Evolutionary conservation across 1,284 basidiomycete species (phyloP), one percentile per base, ranked within the genome.

Genomic region (Kwoniella shivajii): DNA sequence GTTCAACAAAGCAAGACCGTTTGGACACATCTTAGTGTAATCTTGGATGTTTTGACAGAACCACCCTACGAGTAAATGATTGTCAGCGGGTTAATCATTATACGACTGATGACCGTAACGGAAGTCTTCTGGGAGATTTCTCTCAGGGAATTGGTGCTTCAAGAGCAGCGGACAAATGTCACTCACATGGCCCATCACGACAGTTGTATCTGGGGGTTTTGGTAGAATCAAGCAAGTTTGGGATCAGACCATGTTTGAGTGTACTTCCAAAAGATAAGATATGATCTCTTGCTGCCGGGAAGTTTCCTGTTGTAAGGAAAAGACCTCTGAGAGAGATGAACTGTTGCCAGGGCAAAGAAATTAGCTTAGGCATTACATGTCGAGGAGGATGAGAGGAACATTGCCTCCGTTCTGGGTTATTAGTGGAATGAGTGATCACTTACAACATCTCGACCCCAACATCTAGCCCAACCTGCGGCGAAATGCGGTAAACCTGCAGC

Each of bases 31-130:
- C 56, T 81, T 81, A 37, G 86, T 87, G 75, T 97, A 98, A 77
- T 98, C 93, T 73, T 98, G 95, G 56, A 98, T 95, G 71, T 91
- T 96, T 75, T 99, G 95, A 56, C 97, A 78, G 88, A 98, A 96
- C 90, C 93, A 99, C 95, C 93, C 96, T 27, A 90, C 6, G 89
- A 89, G n/a, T 3, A 18, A 26, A 1, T 27, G 5, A 31, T 18
- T 18, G 1, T 13, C 45, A 47, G 18, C 26, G n/a, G n/a, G 27
- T 47, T 29, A 29, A 16, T 45, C 26, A n/a, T n/a, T n/a, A n/a
- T n/a, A n/a, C n/a, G n/a, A n/a, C n/a, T n/a, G n/a, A n/a, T n/a
- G n/a, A n/a, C n/a, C n/a, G n/a, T n/a, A n/a, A n/a, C n/a, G n/a
- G n/a, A n/a, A n/a, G n/a, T n/a, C n/a, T 37, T 37, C 11, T 11